phyloP scores from a whole-genome alignment of 2,329 filamentous ascomycete genomes.

The Fonsecaea nubica region DNA sequence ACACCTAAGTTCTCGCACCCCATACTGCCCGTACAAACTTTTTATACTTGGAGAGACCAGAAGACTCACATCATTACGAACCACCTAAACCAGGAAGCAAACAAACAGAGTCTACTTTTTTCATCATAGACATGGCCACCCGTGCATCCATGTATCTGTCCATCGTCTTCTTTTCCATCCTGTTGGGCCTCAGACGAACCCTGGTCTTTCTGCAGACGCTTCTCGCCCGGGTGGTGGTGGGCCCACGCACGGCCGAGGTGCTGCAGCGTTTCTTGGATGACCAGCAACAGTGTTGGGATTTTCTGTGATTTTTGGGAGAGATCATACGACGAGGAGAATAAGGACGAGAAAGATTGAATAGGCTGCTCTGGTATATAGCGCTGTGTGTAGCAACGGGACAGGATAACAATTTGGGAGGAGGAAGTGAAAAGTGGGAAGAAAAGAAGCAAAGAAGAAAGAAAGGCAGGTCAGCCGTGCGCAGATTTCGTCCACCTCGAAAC shows the following conservation, averaged over 20 bases:
- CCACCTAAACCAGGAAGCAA: not conserved
- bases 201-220: not conserved
- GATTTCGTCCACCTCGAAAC: too few relatives aligned
- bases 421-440: too few relatives aligned
- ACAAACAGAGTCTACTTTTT: not conserved
- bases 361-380: too few relatives aligned
- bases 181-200: not conserved
- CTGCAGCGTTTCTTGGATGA: not conserved
- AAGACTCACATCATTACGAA: not conserved
- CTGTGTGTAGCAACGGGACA: too few relatives aligned
- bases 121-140: not conserved
- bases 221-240: not conserved
- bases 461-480: too few relatives aligned
- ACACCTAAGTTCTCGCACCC: too few relatives aligned
- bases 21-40: too few relatives aligned
- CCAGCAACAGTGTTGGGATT: not conserved
- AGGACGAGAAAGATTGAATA: not conserved
- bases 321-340: conserved; percentile 34
- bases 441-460: too few relatives aligned
- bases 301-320: not conserved
- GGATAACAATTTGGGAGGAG: too few relatives aligned
- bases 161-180: not conserved
- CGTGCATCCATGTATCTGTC: not conserved
- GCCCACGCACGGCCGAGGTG: not conserved
- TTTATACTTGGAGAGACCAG: too few relatives aligned